Evolutionary conservation across 257 asterid species (phyloP), one percentile per base, ranked within the genome.

Genomic region (Jacaranda mimosifolia): DNA sequence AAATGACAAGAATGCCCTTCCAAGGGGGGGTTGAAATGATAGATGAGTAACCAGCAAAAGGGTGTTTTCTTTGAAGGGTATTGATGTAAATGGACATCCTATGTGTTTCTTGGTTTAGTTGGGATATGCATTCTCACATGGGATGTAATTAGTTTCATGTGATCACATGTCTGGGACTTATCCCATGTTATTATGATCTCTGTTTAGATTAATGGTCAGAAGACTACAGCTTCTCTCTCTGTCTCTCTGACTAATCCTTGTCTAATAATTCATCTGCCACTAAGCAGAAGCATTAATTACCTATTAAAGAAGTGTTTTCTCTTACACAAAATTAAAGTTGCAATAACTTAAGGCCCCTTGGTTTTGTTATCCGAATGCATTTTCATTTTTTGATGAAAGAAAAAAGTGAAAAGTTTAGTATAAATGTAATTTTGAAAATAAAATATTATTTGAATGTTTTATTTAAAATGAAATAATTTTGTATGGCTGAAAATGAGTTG

Each of bases 131-230:
- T 36, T 49, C 63, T 68, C 96, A 90, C 96, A 90, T 90, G 96
- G 89, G 82, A 55, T 76, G 83, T 81, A 78, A 84, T 86, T 83
- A 83, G 92, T 51, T 66, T 82, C 91, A 85, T 84, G 96, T 88
- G 92, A 68, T 81, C 93, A 88, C 94, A 90, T 90, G 96, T 86
- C 76, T 82, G 56, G 75, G 86, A 63, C 80, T 81, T 74, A 79
- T 80, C 88, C 89, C 93, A 85, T 83, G 92, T 90, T 86, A 85
- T 83, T 75, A 81, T 88, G 86, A 79, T 82, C 79, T 80, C 81
- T 81, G 80, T 64, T 73, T 55, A 71, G 76, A 65, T 76, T 58
- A 52, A 68, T 75, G 85, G 83, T 84, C 71, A 79, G 19, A 82
- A 73, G 58, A 13, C 78, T 73, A 78, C 72, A 70, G 73, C 69